phyloP scores from a whole-genome alignment of 305 asterid genomes.

The Fraxinus greggii region DNA sequence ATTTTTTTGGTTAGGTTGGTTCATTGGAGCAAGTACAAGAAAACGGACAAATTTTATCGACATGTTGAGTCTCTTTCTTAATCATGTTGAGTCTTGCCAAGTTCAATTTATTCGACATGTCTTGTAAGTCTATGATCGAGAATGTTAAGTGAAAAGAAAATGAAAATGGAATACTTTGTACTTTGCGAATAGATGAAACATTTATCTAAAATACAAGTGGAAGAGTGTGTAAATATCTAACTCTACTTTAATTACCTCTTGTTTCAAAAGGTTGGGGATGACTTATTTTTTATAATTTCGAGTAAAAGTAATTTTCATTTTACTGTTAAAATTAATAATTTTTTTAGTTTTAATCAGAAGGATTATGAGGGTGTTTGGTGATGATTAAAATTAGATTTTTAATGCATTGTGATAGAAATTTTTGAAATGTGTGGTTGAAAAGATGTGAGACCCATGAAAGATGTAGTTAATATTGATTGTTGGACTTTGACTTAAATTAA shows the following conservation, averaged over 20 bases:
- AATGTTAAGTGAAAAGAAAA: neutral
- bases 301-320: neutral
- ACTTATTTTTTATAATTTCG: too few relatives aligned
- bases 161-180: neutral
- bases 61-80: neutral
- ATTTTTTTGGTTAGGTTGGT: neutral
- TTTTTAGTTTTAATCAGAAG: too few relatives aligned
- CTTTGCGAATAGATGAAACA: neutral
- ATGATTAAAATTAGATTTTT: too few relatives aligned
- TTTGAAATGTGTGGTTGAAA: too few relatives aligned
- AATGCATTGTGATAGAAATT: too few relatives aligned
- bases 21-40: neutral
- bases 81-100: neutral
- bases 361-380: too few relatives aligned
- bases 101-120: neutral
- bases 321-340: too few relatives aligned
- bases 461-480: too few relatives aligned
- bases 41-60: neutral
- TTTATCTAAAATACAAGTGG: neutral
- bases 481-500: too few relatives aligned
- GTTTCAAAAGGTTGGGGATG: neutral
- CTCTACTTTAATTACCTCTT: neutral
- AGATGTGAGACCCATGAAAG: too few relatives aligned
- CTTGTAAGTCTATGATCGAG: neutral
- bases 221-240: neutral